Conservation (phyloP, 2,329 filamentous ascomycete genomes). For the Ceratocystis variospora region DNA sequence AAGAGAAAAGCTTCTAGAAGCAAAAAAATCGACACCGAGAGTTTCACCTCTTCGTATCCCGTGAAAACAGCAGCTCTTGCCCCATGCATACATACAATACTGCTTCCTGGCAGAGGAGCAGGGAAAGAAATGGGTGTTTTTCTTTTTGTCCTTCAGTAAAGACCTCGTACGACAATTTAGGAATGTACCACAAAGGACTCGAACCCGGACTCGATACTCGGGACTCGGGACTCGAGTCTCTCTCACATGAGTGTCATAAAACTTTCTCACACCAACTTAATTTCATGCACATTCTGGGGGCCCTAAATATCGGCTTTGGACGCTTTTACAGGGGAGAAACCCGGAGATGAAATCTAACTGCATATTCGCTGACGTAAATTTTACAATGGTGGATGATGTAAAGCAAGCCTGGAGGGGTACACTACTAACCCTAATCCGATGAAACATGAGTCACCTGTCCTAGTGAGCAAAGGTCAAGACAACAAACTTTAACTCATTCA, state of each 20-base stretch:
- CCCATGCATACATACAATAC: too few relatives aligned
- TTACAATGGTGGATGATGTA: constrained; percentile 3
- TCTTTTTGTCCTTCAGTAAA: too few relatives aligned
- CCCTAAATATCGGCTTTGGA: background rate
- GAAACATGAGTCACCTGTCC: background rate
- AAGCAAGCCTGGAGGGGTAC: background rate
- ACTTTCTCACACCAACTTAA: background rate
- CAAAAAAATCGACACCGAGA: background rate
- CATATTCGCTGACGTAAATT: constrained; percentile 9
- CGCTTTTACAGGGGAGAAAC: constrained; percentile 5
- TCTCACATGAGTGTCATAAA: background rate
- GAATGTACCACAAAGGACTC: constrained; percentile 11
- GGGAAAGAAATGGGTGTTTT: too few relatives aligned
- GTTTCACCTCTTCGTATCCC: background rate
- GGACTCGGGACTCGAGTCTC: background rate
- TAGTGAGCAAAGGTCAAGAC: background rate
- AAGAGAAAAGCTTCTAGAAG: constrained; percentile 3
- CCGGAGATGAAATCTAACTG: background rate
- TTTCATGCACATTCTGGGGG: background rate
- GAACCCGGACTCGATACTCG: background rate
- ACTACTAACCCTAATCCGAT: constrained; percentile 1
- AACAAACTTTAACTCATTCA: background rate
- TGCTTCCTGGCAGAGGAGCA: too few relatives aligned
- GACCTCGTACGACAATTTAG: background rate
- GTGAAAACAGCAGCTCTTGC: background rate